Evolutionary conservation across 2,329 filamentous ascomycete species (phyloP), one percentile per base, ranked within the genome.

Genomic region (Fusarium irregulare): DNA sequence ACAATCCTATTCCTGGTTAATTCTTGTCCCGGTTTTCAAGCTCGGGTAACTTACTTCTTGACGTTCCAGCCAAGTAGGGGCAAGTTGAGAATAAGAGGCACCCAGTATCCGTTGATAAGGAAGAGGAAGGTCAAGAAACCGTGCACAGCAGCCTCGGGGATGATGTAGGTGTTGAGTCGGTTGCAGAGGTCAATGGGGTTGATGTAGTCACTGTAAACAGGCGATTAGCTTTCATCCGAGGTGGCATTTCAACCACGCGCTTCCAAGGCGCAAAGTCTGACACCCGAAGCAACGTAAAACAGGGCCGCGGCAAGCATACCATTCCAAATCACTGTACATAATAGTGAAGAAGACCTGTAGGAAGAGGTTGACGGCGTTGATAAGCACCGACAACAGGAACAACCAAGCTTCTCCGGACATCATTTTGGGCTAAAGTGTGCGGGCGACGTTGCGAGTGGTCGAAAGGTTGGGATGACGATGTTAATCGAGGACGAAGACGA

Each of bases 131-230:
- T 98, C 78, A 99, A 84, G 87, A 98, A 96, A 73, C 92, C 95
- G 82, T 99, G 97, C 71, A 99, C 95, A 73, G 93, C 95, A 77
- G 96, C 96, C 88, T 99, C 97, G 79, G 96, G 96, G 78, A 99
- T 91, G 81, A 99, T 99, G 86, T 99, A 99, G 81, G 95, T 97
- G 88, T 99, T 99, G 76, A 99, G 92, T 77, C 96, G 94, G 91
- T 99, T 99, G 92, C 96, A 99, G 73, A 99, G 94, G 78, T 99
- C 96, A 86, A 99, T 99, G 47, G 96, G 96, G 87, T 99, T 99
- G 86, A 99, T 99, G 85, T 99, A 99, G 85, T 99, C 96, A 85
- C 94, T 97, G 79, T 64, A 67, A 34, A 59, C 50, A 34, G 34
- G n/a, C 28, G 30, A 64, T 75, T 59, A 74, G 72, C 53, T 58